Evolutionary conservation across 2,329 filamentous ascomycete genomes (phyloP).

Genomic region (Zymoseptoria crescenta): DNA sequence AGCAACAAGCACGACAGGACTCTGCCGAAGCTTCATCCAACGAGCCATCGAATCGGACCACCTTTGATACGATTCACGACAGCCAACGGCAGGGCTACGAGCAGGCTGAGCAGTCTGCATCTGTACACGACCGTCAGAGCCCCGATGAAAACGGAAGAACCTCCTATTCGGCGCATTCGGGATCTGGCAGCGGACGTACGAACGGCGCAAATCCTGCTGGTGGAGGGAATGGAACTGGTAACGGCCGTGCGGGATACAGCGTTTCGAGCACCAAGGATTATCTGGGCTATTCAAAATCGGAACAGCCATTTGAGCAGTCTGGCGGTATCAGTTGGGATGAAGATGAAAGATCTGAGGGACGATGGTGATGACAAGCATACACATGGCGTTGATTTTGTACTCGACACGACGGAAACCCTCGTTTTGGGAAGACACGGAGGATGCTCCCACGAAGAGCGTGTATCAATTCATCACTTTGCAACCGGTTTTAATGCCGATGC

Average conservation of each 20-base stretch:
- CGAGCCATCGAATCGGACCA: slow-evolving; percentile 10
- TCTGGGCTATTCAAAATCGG: slow-evolving; percentile 26
- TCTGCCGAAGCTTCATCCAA: slow-evolving; percentile 12
- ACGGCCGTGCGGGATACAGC: slow-evolving; percentile 21
- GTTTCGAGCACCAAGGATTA: slow-evolving; percentile 29
- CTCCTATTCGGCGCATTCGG: slow-evolving; percentile 10
- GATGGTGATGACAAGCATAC: slow-evolving; percentile 20
- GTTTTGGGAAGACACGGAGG: not conserved
- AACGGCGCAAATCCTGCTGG: slow-evolving; percentile 12
- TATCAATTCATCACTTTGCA: not conserved
- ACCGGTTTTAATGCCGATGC: not conserved
- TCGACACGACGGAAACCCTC: not conserved
- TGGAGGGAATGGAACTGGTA: slow-evolving; percentile 3
- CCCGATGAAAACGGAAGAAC: slow-evolving; percentile 19
- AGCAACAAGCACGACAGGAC: slow-evolving; percentile 28
- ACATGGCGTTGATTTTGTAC: not conserved
- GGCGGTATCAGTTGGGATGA: slow-evolving; percentile 25
- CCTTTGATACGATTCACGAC: slow-evolving; percentile 20
- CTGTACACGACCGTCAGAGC: slow-evolving; percentile 17
- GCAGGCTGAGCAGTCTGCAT: slow-evolving; percentile 6
- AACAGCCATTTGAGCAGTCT: slow-evolving; percentile 20
- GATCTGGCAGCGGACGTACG: slow-evolving; percentile 3
- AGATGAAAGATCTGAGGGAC: slow-evolving; percentile 22
- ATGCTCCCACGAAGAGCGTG: not conserved
- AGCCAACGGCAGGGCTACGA: slow-evolving; percentile 11